phyloP scores from a whole-genome alignment of 1,139 yeast genomes.

The Kodamaea plutei region DNA sequence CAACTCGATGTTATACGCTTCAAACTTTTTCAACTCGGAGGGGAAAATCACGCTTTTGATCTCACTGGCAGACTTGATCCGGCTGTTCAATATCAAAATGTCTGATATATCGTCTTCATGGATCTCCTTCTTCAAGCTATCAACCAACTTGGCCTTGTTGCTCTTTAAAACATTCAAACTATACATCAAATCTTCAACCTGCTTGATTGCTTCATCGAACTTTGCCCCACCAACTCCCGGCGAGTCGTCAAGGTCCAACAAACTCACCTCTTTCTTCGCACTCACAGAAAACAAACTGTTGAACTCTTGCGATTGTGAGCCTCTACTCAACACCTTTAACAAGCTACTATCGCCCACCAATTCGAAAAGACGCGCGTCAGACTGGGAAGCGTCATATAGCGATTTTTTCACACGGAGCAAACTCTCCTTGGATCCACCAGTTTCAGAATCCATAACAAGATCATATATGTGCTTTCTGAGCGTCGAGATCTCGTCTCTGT shows the following conservation, averaged over 20 bases:
- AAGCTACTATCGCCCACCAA: constrained; percentile 27
- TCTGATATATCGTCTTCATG: constrained; percentile 86
- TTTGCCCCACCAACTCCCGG: background rate
- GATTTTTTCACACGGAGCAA: constrained; percentile 57
- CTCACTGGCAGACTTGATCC: constrained; percentile 53
- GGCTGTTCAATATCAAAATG: constrained; percentile 64
- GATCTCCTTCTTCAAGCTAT: constrained; percentile 64
- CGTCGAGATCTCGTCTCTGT: constrained; percentile 21
- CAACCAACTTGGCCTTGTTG: constrained; percentile 59
- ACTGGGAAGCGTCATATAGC: constrained; percentile 60
- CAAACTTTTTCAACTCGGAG: constrained; percentile 73
- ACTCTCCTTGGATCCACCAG: constrained; percentile 44
- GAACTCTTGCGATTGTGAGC: constrained; percentile 31
- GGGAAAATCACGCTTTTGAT: constrained; percentile 59
- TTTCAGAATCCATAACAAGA: constrained; percentile 27
- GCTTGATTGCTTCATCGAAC: constrained; percentile 29
- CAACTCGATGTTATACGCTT: constrained; percentile 62
- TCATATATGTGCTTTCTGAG: constrained; percentile 40
- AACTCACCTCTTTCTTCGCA: constrained; percentile 35
- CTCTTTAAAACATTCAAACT: constrained; percentile 44
- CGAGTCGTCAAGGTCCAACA: constrained; percentile 63
- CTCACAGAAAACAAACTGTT: constrained; percentile 23
- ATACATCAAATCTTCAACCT: constrained; percentile 45
- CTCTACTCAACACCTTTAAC: constrained; percentile 30
- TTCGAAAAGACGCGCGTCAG: constrained; percentile 56